These are phyloP conservation scores for Pistacia vera DNA, from an alignment of 345 rosid genomes.

Conservation along the genomic window DNA sequence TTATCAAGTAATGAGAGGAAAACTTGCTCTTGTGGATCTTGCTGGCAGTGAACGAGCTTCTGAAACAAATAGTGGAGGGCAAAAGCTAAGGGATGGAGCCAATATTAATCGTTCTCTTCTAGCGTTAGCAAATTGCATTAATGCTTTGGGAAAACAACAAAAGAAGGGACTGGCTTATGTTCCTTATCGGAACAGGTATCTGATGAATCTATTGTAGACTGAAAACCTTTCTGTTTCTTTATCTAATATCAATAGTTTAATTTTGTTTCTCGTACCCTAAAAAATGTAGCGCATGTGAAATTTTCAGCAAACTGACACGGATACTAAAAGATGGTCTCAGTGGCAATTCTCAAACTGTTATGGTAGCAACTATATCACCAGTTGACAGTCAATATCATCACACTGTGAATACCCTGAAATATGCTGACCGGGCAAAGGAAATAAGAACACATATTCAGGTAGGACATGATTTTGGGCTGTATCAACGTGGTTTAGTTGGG, in stretches of 20 bases:
- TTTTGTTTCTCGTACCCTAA: too few relatives aligned
- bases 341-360: conserved; percentile 95
- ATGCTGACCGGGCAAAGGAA: conserved; percentile 99
- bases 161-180: conserved; percentile 98
- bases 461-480: conserved; percentile 7
- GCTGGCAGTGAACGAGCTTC: conserved; percentile 99
- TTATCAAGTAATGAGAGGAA: conserved; percentile 81
- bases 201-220: conserved; percentile 10
- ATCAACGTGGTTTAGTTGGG: conserved; percentile 1
- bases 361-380: conserved; percentile 88
- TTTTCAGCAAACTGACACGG: conserved; percentile 75
- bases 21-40: conserved; percentile 98
- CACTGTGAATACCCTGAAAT: conserved; percentile 88
- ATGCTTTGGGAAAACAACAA: conserved; percentile 91
- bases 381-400: conserved; percentile 68
- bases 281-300: conserved; percentile 15
- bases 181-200: conserved; percentile 92
- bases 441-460: conserved; percentile 92
- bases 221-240: not conserved
- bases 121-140: conserved; percentile 95
- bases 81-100: conserved; percentile 95
- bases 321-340: conserved; percentile 99
- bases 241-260: conserved; percentile 10
- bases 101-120: conserved; percentile 91
- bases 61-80: conserved; percentile 89